phyloP scores from a whole-genome alignment of 345 rosid species.

The Corymbia maculata region DNA sequence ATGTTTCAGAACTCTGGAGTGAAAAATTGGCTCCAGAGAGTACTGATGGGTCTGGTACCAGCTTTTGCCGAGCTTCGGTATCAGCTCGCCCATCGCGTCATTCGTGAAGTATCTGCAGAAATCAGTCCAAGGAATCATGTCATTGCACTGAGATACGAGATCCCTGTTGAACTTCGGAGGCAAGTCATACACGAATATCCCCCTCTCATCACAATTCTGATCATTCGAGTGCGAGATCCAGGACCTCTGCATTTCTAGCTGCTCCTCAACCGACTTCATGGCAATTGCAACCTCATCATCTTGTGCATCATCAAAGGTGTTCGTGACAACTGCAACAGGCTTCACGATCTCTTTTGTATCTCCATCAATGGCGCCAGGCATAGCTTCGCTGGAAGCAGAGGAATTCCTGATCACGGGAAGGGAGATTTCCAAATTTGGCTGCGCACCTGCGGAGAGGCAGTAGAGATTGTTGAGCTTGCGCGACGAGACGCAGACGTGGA shows the following conservation, averaged over 20 bases:
- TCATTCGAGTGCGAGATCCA: conserved; percentile 18
- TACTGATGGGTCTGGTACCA: conserved; percentile 77
- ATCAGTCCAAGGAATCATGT: conserved; percentile 68
- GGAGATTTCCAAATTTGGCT: conserved; percentile 34
- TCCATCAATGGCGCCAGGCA: not conserved
- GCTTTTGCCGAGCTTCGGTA: conserved; percentile 47
- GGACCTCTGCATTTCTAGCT: conserved; percentile 52
- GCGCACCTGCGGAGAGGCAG: conserved; percentile 81
- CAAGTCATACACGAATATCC: conserved; percentile 62
- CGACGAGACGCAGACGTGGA: conserved; percentile 67
- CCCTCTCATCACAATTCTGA: conserved; percentile 38
- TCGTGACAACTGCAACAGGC: not conserved
- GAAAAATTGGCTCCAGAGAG: conserved; percentile 71
- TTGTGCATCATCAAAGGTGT: not conserved
- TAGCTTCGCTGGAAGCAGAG: not conserved
- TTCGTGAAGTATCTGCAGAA: conserved; percentile 51
- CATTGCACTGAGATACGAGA: conserved; percentile 57
- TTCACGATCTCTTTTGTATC: not conserved
- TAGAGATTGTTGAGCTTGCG: conserved; percentile 69
- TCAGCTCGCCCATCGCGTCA: conserved; percentile 49
- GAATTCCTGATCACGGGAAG: conserved; percentile 6
- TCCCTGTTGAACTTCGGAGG: conserved; percentile 80
- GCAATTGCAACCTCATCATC: conserved; percentile 31
- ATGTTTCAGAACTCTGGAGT: conserved; percentile 59
- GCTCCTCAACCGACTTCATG: conserved; percentile 22